Base-by-base conservation (phyloP, 1,284 basidiomycete genomes). In the Inonotus obliquus region DNA sequence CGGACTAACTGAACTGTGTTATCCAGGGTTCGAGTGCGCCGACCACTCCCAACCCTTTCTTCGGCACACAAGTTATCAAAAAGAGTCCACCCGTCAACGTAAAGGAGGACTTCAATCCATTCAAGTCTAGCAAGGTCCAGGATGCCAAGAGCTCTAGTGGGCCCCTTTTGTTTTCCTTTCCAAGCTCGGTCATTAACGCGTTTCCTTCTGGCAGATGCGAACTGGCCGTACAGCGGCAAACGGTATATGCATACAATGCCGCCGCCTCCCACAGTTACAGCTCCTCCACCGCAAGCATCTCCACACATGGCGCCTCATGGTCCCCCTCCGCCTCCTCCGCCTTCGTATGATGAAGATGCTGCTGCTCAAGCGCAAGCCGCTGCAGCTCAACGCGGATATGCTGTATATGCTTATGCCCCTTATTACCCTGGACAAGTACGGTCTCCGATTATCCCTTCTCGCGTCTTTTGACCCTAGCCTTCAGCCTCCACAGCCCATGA, bases 51-150 rank as follows among this genome's bases (percentile, higher is more conserved):
- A 94, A 96, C 71, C 87, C 90, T 11, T 98, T 97, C 87, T 97
- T 96, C 72, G 91, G 92, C 55, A 80, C 84, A 45, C 86, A 87
- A 41, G 74, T 79, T 25, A 83, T 89, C 72, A 92, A 93, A 80
- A 89, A 90, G 75, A 78, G 78, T 48, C 74, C 77, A 5, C 77
- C 82, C 21, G 85, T 94, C 48, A 89, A 93, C 70, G 81, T 94
- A 69, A 91, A 94, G 75, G 92, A 96, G 68, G 95, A 97, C 69
- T 98, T 97, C 73, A 96, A 95, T 74, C 92, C 94, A 27, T 96
- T 94, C 81, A 94, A 94, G 76, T 84, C 87, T 69, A 83, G 82
- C 71, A 94, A 93, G 39, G 74, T 94, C 59, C 82, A 81, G 6
- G 89, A 92, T 63, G 85, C 93, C 11, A 75, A 82, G 25, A 80